These are phyloP conservation scores for Teunomyces cretensis DNA, from an alignment of 805 yeast genomes.

Conservation along the genomic window DNA sequence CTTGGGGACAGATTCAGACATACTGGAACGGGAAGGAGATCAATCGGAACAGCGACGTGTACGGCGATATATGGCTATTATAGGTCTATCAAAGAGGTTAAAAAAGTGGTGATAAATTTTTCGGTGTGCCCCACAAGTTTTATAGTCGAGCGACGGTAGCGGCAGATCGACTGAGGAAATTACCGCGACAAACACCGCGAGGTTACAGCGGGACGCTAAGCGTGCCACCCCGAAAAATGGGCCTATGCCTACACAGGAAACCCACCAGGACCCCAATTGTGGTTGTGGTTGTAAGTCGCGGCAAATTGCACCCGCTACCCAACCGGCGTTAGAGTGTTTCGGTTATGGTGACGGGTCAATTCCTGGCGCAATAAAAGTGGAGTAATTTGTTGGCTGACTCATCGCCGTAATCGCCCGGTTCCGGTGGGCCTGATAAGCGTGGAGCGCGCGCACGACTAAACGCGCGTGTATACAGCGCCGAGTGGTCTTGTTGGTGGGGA, in stretches of 20 bases:
- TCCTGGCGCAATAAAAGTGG: background rate
- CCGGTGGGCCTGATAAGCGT: background rate
- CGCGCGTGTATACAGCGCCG: background rate
- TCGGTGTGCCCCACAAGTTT: constrained; percentile 5
- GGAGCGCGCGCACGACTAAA: no score
- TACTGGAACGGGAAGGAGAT: background rate
- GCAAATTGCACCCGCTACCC: background rate
- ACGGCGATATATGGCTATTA: no score
- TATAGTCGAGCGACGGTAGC: background rate
- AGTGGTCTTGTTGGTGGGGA: no score
- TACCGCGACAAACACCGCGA: background rate
- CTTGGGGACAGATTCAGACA: constrained; percentile 6
- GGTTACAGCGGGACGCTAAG: background rate
- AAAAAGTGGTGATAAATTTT: background rate
- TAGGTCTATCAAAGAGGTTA: background rate
- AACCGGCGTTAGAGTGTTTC: background rate
- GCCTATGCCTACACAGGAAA: background rate
- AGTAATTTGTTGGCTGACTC: constrained; percentile 1
- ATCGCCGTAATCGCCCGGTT: constrained; percentile 2
- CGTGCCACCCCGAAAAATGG: background rate
- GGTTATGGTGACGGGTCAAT: background rate
- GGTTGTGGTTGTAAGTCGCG: background rate
- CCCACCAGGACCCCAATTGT: no score
- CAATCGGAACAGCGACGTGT: no score
- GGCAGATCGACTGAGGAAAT: background rate